Base-by-base conservation (phyloP, 176 grass and related monocot genomes). In the Aegilops sharonensis region DNA sequence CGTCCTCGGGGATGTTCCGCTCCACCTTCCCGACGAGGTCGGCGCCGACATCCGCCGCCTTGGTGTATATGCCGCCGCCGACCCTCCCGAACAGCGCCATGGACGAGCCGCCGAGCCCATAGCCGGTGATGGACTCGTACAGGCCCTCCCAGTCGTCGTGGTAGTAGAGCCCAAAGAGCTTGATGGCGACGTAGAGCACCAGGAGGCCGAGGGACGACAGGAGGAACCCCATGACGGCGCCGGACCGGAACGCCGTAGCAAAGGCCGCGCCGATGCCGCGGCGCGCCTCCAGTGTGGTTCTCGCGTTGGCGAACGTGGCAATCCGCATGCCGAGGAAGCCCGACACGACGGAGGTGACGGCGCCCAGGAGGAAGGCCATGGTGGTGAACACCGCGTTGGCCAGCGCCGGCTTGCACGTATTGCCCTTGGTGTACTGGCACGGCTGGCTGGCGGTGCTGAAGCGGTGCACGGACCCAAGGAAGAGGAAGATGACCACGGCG, bases 21-120 rank as follows among this genome's bases (percentile, higher is more conserved):
- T 97, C 94, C 24, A 97, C 88, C 59, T 97, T 97, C 11, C 94
- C 94, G 20, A 97, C 94, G 63, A 97, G 91, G 86, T 97, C 94
- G 5, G 94, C 92, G 9, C 94, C 94, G 35, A 97, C 92, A 63
- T 97, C 94, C 12, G 94, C 92, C 3, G 94, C 94, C 83, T 97
- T 97, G 20, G 94, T 97, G 72, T 97, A 97, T 12, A 97, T 97
- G n/a, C 94, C 94, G 13, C 94, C 94, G 57, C 94, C 94, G 14
- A 94, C 94, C 66, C 94, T 90, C 34, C 94, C 90, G n/a, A 97
- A 97, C 67, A 97, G 86, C 31, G 94, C 94, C 89, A 59, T 59
- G 54, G 54, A 59, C 54, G 54, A 59, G 18, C 54, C 54, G 54
- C 54, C 54, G 18, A 59, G 94, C 4, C 92, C 92, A 66, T 97